phyloP scores from a whole-genome alignment of 176 grass and related monocot species.

The Eragrostis curvula region DNA sequence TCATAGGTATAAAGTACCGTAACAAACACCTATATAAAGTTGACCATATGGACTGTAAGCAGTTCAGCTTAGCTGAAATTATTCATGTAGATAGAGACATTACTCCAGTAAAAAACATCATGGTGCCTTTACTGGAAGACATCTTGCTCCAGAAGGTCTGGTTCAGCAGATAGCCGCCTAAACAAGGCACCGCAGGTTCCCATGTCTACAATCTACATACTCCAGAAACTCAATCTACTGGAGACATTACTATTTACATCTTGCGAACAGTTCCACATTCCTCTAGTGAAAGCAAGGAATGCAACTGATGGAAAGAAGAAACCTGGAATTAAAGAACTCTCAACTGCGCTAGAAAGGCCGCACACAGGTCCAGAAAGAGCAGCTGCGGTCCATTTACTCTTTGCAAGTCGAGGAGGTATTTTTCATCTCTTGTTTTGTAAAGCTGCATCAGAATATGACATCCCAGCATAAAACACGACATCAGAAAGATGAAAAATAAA shows the following conservation, averaged over 20 bases:
- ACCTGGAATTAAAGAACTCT: conserved; percentile 61
- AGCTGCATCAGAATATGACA: conserved; percentile 43
- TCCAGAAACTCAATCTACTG: conserved; percentile 38
- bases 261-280: conserved; percentile 27
- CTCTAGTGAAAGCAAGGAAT: conserved; percentile 22
- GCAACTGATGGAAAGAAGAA: neutral
- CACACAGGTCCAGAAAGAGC: conserved; percentile 83
- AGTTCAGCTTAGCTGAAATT: conserved; percentile 41
- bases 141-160: conserved; percentile 25
- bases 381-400: conserved; percentile 69
- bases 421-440: conserved; percentile 92
- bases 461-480: neutral
- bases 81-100: conserved; percentile 32
- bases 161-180: conserved; percentile 21
- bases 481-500: conserved; percentile 28
- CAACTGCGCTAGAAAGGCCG: conserved; percentile 80
- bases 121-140: conserved; percentile 19
- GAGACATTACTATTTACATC: conserved; percentile 56
- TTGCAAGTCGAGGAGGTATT: conserved; percentile 86
- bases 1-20: too few species aligned
- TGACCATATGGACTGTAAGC: neutral
- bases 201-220: conserved; percentile 43
- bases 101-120: conserved; percentile 22
- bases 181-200: conserved; percentile 15
- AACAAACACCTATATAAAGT: neutral